Percentiles rank a stretch among this genome's conserved stretches.
These are phyloP conservation scores for Gamarada debralockiae DNA, from an alignment of 495 filamentous ascomycete genomes.

Conservation along the genomic window DNA sequence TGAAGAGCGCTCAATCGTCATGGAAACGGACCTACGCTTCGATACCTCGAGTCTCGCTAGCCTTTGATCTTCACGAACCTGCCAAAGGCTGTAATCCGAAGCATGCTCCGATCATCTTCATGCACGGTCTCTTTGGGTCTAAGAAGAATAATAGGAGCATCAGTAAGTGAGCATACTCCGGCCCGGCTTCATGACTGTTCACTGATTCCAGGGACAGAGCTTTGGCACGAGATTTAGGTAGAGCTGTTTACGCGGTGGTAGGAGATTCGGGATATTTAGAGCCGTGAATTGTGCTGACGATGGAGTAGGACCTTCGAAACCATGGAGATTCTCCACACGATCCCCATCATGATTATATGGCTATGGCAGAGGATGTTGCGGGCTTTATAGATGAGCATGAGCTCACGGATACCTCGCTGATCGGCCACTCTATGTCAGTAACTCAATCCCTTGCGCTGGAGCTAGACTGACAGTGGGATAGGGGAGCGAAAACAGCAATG, in stretches of 20 bases:
- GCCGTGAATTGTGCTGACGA: neutral
- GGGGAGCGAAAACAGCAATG: conserved; percentile 96
- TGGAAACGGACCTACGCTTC: neutral
- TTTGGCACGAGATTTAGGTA: conserved; percentile 74
- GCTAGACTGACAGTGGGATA: conserved; percentile 27
- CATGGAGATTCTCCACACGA: conserved; percentile 88
- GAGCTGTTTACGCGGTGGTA: conserved; percentile 81
- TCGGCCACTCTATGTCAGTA: conserved; percentile 91
- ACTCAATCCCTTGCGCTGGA: neutral
- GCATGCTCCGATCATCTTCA: conserved; percentile 68
- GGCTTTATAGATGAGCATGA: conserved; percentile 74
- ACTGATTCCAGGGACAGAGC: conserved; percentile 48
- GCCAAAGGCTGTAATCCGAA: conserved; percentile 37
- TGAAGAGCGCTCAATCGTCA: neutral
- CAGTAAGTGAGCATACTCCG: conserved; percentile 71
- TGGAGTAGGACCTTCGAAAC: conserved; percentile 78
- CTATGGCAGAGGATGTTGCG: conserved; percentile 84
- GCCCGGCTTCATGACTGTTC: neutral
- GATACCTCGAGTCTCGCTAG: conserved; percentile 37
- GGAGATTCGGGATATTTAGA: conserved; percentile 26
- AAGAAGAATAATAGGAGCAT: conserved; percentile 95
- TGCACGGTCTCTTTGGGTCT: conserved; percentile 94
- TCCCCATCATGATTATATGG: conserved; percentile 71
- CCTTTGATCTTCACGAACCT: conserved; percentile 55
- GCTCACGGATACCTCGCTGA: conserved; percentile 66